phyloP scores from a whole-genome alignment of 768 basidiomycete species.

The Termitomyces sp. region DNA sequence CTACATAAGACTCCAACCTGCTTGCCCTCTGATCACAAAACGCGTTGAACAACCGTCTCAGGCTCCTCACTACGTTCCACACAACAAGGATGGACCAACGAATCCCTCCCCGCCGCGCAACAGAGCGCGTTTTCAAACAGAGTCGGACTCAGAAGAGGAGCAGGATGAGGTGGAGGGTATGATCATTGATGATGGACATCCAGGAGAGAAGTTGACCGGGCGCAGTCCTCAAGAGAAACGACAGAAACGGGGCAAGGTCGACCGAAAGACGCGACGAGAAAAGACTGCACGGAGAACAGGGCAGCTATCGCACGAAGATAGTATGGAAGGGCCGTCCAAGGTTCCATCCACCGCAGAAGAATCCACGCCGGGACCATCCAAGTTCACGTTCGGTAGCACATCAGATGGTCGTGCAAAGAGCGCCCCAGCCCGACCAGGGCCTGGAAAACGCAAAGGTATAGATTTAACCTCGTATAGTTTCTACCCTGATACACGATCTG shows the following conservation, averaged over 20 bases:
- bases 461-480: not conserved
- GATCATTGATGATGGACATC: slow-evolving; percentile 32
- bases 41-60: not conserved
- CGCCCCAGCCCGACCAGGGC: slow-evolving; percentile 19
- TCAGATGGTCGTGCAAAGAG: slow-evolving; percentile 12
- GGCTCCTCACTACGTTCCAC: slow-evolving; percentile 1
- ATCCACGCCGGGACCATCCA: not conserved
- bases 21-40: slow-evolving; percentile 2
- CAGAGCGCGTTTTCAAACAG: slow-evolving; percentile 2
- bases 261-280: slow-evolving; percentile 25
- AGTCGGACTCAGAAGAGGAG: slow-evolving; percentile 21
- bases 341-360: not conserved
- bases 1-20: slow-evolving; percentile 39
- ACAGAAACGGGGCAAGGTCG: slow-evolving; percentile 26
- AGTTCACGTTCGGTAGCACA: not conserved
- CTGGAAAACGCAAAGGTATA: slow-evolving; percentile 45
- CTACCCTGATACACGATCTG: not conserved
- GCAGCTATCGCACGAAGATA: slow-evolving; percentile 14
- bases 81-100: not conserved
- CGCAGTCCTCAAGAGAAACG: slow-evolving; percentile 18
- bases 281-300: slow-evolving; percentile 23
- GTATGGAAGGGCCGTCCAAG: slow-evolving; percentile 1
- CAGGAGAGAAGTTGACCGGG: slow-evolving; percentile 15
- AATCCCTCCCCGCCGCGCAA: not conserved
- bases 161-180: slow-evolving; percentile 49